Evolutionary conservation across 2,329 filamentous ascomycete genomes (phyloP).

Genomic region (Fusarium marasasianum): DNA sequence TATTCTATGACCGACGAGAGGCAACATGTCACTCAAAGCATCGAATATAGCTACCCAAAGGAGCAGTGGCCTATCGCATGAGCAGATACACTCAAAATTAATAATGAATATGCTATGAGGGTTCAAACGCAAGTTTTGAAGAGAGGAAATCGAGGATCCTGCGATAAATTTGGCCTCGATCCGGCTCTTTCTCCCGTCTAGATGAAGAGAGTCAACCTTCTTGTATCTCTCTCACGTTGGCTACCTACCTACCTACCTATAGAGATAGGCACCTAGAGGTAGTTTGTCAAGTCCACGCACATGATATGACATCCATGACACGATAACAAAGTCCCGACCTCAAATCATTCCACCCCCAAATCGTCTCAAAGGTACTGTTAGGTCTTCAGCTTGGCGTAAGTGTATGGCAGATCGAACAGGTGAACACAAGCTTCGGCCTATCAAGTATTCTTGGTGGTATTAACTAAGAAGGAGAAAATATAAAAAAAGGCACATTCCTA

Average conservation of each 20-base stretch:
- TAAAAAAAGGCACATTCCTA: conserved; percentile 5
- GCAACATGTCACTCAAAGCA: neutral
- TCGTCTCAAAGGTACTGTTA: neutral
- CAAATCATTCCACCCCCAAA: neutral
- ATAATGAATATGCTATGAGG: neutral
- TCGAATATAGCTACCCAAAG: neutral
- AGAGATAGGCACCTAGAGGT: neutral
- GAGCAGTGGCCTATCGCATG: neutral
- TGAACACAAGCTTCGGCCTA: conserved; percentile 11
- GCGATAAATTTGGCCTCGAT: neutral
- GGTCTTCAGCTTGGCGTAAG: neutral
- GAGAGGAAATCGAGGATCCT: neutral
- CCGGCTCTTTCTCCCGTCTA: neutral
- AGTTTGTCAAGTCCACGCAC: neutral
- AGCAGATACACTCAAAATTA: neutral
- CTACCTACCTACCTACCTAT: neutral
- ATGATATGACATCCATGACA: neutral
- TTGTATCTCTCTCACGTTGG: neutral
- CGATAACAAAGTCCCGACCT: conserved; percentile 7
- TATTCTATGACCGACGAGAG: neutral
- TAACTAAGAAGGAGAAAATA: conserved; percentile 23
- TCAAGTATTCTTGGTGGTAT: conserved; percentile 23
- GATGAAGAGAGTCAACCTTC: neutral
- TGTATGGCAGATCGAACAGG: neutral
- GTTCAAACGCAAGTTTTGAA: neutral